Conservation (phyloP, 2,329 filamentous ascomycete species). For the Alternaria sp. region DNA sequence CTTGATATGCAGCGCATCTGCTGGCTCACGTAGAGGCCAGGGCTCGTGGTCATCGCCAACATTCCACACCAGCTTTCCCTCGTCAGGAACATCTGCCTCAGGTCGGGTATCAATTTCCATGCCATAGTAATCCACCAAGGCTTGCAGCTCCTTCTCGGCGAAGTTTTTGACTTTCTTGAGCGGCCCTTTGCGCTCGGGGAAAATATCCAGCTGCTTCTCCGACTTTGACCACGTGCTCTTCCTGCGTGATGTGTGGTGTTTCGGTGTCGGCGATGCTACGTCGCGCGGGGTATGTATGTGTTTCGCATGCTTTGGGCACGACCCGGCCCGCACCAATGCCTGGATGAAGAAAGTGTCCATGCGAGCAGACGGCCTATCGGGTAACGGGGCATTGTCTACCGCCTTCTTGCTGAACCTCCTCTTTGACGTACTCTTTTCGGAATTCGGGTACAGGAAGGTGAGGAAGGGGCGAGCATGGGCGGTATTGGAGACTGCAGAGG, state of each 20-base stretch:
- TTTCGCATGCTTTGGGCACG: constrained; percentile 57
- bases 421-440: neutral
- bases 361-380: constrained; percentile 15
- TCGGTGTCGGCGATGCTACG: neutral
- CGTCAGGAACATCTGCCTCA: constrained; percentile 42
- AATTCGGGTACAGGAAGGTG: constrained; percentile 42
- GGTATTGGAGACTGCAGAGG: constrained; percentile 57
- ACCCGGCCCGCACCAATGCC: constrained; percentile 59
- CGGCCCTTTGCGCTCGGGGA: constrained; percentile 19
- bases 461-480: constrained; percentile 37
- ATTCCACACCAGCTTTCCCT: constrained; percentile 37
- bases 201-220: constrained; percentile 16
- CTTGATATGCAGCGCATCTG: constrained; percentile 45
- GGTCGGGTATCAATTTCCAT: constrained; percentile 28
- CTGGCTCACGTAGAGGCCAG: constrained; percentile 38
- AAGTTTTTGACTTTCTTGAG: constrained; percentile 38
- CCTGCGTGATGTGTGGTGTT: constrained; percentile 22
- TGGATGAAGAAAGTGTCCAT: constrained; percentile 61
- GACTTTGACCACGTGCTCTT: constrained; percentile 16
- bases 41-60: constrained; percentile 41
- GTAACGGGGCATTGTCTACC: constrained; percentile 15
- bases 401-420: constrained; percentile 29
- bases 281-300: constrained; percentile 31
- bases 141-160: constrained; percentile 52
- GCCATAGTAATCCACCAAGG: constrained; percentile 58